phyloP scores from a whole-genome alignment of 148 eudicot genomes.

The Vaccinium macrocarpon region DNA sequence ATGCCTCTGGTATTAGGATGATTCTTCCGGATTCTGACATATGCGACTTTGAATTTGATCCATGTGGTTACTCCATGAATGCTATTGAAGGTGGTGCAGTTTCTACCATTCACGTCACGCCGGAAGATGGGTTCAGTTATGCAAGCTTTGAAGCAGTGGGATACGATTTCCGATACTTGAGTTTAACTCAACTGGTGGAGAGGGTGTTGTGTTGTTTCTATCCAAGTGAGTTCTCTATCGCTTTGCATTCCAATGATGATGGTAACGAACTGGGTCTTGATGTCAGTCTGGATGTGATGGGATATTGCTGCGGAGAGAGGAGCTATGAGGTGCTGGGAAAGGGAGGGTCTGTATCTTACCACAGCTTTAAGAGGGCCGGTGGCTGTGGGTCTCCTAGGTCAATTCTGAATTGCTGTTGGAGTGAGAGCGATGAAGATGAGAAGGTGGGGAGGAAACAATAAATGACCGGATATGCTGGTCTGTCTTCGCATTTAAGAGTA shows the following conservation, averaged over 20 bases:
- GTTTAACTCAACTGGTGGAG: slow-evolving; percentile 42
- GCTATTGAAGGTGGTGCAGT: slow-evolving; percentile 55
- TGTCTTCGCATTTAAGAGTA: neutral
- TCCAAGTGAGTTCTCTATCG: slow-evolving; percentile 62
- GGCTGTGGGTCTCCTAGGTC: slow-evolving; percentile 45
- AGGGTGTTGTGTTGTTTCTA: slow-evolving; percentile 66
- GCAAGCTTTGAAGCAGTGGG: slow-evolving; percentile 84
- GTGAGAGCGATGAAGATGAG: slow-evolving; percentile 49
- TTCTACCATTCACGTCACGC: slow-evolving; percentile 86
- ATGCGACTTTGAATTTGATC: slow-evolving; percentile 79
- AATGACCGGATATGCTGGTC: slow-evolving; percentile 11
- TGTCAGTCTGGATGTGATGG: slow-evolving; percentile 23
- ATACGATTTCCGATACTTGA: slow-evolving; percentile 44
- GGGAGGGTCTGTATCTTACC: slow-evolving; percentile 39
- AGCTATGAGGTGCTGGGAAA: slow-evolving; percentile 37
- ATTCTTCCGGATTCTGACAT: slow-evolving; percentile 70
- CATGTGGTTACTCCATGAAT: slow-evolving; percentile 90
- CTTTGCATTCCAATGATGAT: slow-evolving; percentile 39
- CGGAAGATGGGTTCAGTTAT: slow-evolving; percentile 82
- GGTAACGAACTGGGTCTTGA: slow-evolving; percentile 17
- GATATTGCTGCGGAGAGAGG: slow-evolving; percentile 32
- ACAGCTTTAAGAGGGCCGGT: slow-evolving; percentile 26
- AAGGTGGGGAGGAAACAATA: slow-evolving; percentile 27
- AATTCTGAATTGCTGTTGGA: slow-evolving; percentile 36
- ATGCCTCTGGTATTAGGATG: slow-evolving; percentile 55